These are phyloP conservation scores for Suillus bovinus DNA, from an alignment of 768 basidiomycete species.

Conservation along the genomic window DNA sequence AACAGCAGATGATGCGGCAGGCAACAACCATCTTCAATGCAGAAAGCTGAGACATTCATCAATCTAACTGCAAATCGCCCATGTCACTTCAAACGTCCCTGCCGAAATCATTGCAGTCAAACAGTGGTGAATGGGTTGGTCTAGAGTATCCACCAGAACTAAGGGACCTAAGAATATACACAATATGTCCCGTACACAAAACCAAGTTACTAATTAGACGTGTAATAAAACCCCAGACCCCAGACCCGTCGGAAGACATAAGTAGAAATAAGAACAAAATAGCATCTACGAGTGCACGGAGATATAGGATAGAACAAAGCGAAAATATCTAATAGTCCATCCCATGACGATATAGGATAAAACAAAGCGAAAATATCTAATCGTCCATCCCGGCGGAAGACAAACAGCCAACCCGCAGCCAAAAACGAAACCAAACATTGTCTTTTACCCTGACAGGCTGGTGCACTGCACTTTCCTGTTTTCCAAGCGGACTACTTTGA, in stretches of 20 bases:
- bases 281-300: not conserved
- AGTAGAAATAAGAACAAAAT: not conserved
- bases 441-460: not conserved
- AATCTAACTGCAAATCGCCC: not conserved
- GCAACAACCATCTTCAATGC: not conserved
- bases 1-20: not conserved
- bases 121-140: not conserved
- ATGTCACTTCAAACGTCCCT: too few relatives aligned
- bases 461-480: not conserved
- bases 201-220: not conserved
- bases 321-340: not conserved
- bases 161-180: not conserved
- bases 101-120: too few relatives aligned
- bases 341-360: too few relatives aligned
- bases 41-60: not conserved
- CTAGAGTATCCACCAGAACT: not conserved
- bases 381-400: not conserved
- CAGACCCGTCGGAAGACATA: not conserved
- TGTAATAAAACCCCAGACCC: not conserved
- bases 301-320: not conserved
- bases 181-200: not conserved
- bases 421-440: not conserved
- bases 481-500: not conserved
- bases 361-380: not conserved
- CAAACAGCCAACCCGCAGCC: not conserved